phyloP scores from a whole-genome alignment of 1,284 basidiomycete species.

The Puccinia horiana region DNA sequence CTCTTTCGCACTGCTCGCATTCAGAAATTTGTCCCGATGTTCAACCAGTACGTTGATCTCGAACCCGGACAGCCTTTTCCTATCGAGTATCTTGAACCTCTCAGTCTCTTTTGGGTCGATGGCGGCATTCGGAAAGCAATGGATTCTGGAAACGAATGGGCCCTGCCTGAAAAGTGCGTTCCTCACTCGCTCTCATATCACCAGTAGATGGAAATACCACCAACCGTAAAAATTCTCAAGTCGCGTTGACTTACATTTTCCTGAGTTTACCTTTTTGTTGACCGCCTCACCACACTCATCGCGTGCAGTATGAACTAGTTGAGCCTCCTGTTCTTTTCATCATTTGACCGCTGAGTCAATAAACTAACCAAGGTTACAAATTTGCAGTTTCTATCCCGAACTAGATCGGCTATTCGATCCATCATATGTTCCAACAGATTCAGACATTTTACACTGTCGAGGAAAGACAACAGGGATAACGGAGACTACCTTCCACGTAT shows the following conservation, averaged over 20 bases:
- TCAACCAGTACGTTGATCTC: conserved; percentile 58
- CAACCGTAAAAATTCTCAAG: neutral
- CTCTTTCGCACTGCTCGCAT: neutral
- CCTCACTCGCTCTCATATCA: neutral
- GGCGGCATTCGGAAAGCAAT: conserved; percentile 72
- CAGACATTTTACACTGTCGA: conserved; percentile 72
- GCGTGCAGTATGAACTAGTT: conserved; percentile 49
- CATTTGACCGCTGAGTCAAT: neutral
- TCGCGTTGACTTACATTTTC: neutral
- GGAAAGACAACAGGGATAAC: conserved; percentile 90
- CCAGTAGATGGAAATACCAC: neutral
- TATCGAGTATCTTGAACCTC: conserved; percentile 66
- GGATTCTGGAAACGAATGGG: conserved; percentile 76
- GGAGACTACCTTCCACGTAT: conserved; percentile 75
- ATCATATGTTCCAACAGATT: conserved; percentile 66
- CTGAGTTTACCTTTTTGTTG: neutral
- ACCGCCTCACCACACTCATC: conserved; percentile 46
- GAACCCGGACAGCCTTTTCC: conserved; percentile 80
- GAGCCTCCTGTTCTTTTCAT: neutral
- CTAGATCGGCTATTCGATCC: conserved; percentile 76
- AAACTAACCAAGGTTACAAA: conserved; percentile 54
- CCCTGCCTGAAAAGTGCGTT: conserved; percentile 74
- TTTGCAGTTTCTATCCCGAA: conserved; percentile 68
- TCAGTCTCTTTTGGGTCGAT: conserved; percentile 77
- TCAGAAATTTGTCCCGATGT: conserved; percentile 45